Evolutionary conservation across 352 stramenopile genomes (phyloP).

Genomic region (Saprolegnia diclina): DNA sequence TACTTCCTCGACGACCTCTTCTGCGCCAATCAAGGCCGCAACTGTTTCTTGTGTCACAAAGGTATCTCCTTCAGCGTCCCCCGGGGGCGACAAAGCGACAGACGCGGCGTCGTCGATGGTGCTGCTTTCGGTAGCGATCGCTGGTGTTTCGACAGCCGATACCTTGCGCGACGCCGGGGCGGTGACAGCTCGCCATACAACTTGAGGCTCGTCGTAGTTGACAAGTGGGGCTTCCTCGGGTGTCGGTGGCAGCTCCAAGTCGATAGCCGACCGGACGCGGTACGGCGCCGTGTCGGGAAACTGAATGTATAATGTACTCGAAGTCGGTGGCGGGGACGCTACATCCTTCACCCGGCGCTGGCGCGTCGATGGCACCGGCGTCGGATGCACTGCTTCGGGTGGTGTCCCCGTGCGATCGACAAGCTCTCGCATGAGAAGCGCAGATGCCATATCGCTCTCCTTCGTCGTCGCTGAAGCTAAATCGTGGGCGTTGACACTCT

Average conservation of each 20-base stretch:
- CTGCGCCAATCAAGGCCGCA: neutral
- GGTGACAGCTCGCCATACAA: neutral
- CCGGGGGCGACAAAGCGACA: neutral
- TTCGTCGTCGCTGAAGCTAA: neutral
- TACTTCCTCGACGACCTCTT: neutral
- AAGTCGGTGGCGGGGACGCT: neutral
- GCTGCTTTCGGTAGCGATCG: neutral
- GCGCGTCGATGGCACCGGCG: neutral
- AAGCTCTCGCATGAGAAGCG: slow-evolving; percentile 11
- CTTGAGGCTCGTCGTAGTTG: too few relatives aligned
- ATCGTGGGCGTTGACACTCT: neutral
- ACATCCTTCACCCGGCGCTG: neutral
- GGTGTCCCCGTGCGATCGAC: slow-evolving; percentile 6
- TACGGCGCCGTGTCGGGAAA: slow-evolving; percentile 20
- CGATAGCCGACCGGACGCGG: neutral
- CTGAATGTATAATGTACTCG: slow-evolving; percentile 17
- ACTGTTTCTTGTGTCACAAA: neutral
- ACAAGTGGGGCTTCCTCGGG: neutral
- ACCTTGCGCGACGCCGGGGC: neutral
- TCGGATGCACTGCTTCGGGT: neutral
- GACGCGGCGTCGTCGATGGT: neutral
- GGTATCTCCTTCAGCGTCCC: too few relatives aligned
- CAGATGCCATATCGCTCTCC: neutral
- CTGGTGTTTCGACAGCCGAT: neutral
- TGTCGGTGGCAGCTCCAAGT: neutral